Percentiles rank a stretch among this genome's conserved stretches.
These are phyloP conservation scores for Lentinula sp. DNA, from an alignment of 768 basidiomycete species.

Conservation along the genomic window DNA sequence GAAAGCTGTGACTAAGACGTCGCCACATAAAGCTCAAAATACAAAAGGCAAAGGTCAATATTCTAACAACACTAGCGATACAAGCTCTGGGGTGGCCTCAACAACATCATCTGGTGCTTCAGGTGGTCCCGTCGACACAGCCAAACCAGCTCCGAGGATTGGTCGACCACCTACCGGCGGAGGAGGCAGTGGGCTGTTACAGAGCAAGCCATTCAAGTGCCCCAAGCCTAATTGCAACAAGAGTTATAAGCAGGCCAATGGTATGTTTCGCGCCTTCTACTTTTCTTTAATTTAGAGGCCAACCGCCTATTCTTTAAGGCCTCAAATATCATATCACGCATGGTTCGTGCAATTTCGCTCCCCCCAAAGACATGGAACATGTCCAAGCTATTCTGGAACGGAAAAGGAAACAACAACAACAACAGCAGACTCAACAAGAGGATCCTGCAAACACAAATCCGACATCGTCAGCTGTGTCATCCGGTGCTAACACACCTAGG, in stretches of 20 bases:
- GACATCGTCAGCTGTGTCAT: not conserved
- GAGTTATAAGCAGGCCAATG: constrained; percentile 92
- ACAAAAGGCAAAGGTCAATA: not conserved
- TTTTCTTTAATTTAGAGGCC: not conserved
- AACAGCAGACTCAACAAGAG: constrained; percentile 9
- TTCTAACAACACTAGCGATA: not conserved
- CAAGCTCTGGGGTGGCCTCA: not conserved
- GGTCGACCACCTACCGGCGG: constrained; percentile 3
- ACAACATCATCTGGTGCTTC: not conserved
- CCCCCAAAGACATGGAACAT: constrained; percentile 78
- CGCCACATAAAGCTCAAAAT: not conserved
- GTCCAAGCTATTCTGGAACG: constrained; percentile 66
- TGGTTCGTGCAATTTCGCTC: constrained; percentile 90
- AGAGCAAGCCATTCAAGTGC: constrained; percentile 87
- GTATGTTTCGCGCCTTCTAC: constrained; percentile 7
- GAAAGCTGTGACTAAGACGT: not conserved
- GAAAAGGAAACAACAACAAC: constrained; percentile 35
- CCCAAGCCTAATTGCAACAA: constrained; percentile 96
- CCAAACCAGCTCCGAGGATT: constrained; percentile 12
- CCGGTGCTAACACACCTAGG: constrained; percentile 5
- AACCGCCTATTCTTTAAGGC: constrained; percentile 30
- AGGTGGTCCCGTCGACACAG: constrained; percentile 5
- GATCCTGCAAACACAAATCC: not conserved
- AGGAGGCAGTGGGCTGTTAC: constrained; percentile 21
- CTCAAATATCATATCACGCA: constrained; percentile 94